A percentile compares a stretch with the other conserved stretches of the same genome.
These are phyloP conservation scores for Smallanthus sonchifolius DNA, from an alignment of 129 eudicot species.

Conservation along the genomic window DNA sequence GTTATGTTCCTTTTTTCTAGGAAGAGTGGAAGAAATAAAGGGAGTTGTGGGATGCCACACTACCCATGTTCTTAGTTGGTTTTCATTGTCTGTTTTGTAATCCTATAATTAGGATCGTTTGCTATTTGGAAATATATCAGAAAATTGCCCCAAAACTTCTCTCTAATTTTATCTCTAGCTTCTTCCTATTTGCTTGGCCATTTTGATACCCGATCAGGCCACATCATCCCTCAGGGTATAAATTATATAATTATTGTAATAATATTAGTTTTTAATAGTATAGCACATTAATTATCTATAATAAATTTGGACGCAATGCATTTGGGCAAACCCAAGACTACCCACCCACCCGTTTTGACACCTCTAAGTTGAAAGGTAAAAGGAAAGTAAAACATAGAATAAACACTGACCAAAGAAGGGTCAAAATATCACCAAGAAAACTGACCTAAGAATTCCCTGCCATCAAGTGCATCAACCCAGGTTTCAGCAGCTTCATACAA, in stretches of 20 bases:
- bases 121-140: too few relatives aligned
- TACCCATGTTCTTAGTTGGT: too few relatives aligned
- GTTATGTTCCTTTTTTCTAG: too few relatives aligned
- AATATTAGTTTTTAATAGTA: neutral
- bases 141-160: too few relatives aligned
- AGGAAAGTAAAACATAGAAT: neutral
- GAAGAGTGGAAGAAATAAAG: too few relatives aligned
- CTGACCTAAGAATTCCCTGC: conserved; percentile 53
- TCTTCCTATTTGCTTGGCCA: too few relatives aligned
- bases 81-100: too few relatives aligned
- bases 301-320: neutral
- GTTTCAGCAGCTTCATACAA: conserved; percentile 56
- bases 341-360: neutral
- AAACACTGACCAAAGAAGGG: neutral
- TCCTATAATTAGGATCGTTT: too few relatives aligned
- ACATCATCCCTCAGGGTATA: too few relatives aligned
- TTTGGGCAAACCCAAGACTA: neutral
- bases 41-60: too few relatives aligned
- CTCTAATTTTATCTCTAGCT: too few relatives aligned
- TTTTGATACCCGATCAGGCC: too few relatives aligned
- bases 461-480: conserved; percentile 56
- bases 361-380: neutral
- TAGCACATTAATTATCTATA: neutral
- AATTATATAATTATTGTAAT: neutral
- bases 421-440: conserved; percentile 12